A percentile compares a stretch with the other conserved stretches of the same genome.
Conservation (phyloP, 2,329 filamentous ascomycete genomes). For the Penicillium sp. region DNA sequence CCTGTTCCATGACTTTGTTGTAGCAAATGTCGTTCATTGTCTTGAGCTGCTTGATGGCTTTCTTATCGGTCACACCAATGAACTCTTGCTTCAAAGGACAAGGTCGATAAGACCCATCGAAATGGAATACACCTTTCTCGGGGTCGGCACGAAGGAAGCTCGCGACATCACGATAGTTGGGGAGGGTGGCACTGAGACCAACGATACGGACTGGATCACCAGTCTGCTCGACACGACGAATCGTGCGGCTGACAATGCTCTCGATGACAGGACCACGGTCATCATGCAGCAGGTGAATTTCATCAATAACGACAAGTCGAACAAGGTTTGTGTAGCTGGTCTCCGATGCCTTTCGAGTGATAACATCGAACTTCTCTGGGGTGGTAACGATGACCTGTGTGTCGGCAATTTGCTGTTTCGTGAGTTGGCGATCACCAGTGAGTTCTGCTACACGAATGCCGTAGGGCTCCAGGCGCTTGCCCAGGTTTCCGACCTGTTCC, state of each 20-base stretch:
- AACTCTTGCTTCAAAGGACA: constrained; percentile 97
- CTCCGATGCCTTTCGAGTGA: constrained; percentile 96
- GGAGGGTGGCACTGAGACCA: constrained; percentile 90
- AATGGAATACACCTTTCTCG: constrained; percentile 88
- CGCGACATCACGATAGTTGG: constrained; percentile 95
- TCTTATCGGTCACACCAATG: constrained; percentile 95
- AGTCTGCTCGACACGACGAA: constrained; percentile 90
- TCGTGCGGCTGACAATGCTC: constrained; percentile 93
- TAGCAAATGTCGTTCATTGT: constrained; percentile 99
- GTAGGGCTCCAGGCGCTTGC: constrained; percentile 84
- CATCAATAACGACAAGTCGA: constrained; percentile 92
- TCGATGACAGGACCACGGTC: constrained; percentile 95
- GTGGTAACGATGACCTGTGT: constrained; percentile 98
- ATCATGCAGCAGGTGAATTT: constrained; percentile 96
- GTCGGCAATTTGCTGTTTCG: constrained; percentile 96
- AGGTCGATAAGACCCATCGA: constrained; percentile 90
- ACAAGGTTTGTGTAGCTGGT: constrained; percentile 98
- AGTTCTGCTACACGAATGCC: constrained; percentile 93
- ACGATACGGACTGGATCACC: constrained; percentile 90
- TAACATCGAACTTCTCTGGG: constrained; percentile 98
- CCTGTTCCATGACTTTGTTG: constrained; percentile 94
- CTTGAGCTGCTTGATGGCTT: constrained; percentile 97
- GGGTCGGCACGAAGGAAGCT: constrained; percentile 91
- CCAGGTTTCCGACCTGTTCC: constrained; percentile 97
- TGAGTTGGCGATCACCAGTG: constrained; percentile 96